Percentiles rank a stretch among this genome's conserved stretches.
Conservation (phyloP, 257 asterid species). For the Euphrasia confusa region DNA sequence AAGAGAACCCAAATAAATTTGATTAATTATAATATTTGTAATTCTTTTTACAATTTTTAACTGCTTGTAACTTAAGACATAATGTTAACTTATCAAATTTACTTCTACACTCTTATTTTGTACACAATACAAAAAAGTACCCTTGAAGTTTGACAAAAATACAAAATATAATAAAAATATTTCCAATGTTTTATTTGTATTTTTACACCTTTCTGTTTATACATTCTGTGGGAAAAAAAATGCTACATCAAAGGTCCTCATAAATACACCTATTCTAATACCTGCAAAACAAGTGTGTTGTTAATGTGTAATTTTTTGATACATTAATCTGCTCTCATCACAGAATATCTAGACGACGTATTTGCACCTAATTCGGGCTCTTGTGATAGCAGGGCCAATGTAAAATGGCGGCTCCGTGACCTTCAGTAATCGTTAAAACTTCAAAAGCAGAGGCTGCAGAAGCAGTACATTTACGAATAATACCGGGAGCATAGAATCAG, state of each 20-base stretch:
- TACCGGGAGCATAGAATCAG: too few relatives aligned
- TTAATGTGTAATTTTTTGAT: neutral
- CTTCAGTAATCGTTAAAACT: neutral
- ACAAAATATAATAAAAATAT: too few relatives aligned
- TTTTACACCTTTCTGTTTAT: neutral
- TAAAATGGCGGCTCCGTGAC: neutral
- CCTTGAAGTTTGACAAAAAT: too few relatives aligned
- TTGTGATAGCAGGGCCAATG: neutral
- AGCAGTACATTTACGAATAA: neutral
- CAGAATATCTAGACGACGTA: neutral
- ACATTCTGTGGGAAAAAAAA: neutral
- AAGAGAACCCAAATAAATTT: too few relatives aligned
- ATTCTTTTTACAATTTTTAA: too few relatives aligned
- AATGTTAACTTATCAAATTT: too few relatives aligned
- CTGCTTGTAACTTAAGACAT: too few relatives aligned
- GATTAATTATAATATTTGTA: too few relatives aligned
- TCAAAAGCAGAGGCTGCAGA: neutral
- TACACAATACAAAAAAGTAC: too few relatives aligned
- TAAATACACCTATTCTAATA: neutral
- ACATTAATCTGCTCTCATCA: neutral
- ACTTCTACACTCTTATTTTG: too few relatives aligned
- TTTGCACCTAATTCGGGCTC: neutral
- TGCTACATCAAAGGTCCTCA: constrained; percentile 2
- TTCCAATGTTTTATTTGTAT: too few relatives aligned
- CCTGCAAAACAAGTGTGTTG: constrained; percentile 3